Evolutionary conservation across 2,329 filamentous ascomycete genomes (phyloP).

Genomic region (Ceratocystis cacaofunesta): DNA sequence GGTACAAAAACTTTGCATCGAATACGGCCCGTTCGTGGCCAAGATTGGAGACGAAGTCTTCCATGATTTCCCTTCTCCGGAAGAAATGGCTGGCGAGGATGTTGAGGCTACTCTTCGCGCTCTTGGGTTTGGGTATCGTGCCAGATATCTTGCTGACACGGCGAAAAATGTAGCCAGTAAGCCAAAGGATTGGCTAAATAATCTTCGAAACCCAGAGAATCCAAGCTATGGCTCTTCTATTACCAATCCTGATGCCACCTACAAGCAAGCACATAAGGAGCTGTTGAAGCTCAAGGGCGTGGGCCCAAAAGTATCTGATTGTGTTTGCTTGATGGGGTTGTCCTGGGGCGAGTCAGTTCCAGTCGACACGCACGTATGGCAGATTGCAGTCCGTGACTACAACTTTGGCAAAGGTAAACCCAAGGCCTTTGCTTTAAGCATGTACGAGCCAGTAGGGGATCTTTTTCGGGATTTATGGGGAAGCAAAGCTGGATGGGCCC

Average conservation of each 20-base stretch:
- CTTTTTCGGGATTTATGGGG: constrained; percentile 87
- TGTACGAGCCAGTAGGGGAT: constrained; percentile 80
- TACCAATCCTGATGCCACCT: constrained; percentile 38
- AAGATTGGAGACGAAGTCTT: constrained; percentile 55
- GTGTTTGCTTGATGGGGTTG: constrained; percentile 88
- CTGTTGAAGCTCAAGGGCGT: constrained; percentile 72
- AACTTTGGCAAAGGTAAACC: constrained; percentile 74
- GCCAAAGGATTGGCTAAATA: constrained; percentile 60
- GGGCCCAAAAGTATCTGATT: constrained; percentile 92
- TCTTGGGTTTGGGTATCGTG: constrained; percentile 86
- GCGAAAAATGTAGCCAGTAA: constrained; percentile 59
- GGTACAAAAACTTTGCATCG: constrained; percentile 72
- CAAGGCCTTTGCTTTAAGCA: constrained; percentile 73
- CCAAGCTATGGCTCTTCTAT: constrained; percentile 35
- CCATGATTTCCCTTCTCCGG: constrained; percentile 73
- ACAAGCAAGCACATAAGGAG: constrained; percentile 64
- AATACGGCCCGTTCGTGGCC: constrained; percentile 69
- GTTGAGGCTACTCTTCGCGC: constrained; percentile 69
- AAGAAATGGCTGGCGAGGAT: constrained; percentile 53
- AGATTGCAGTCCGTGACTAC: constrained; percentile 93
- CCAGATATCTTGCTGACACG: constrained; percentile 81
- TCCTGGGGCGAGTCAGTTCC: constrained; percentile 93
- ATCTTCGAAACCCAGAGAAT: constrained; percentile 61
- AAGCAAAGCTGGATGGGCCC: constrained; percentile 88
- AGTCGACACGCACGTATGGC: constrained; percentile 96